A percentile compares a stretch with the other conserved stretches of the same genome.
Conservation (phyloP, 768 basidiomycete genomes). For the Tephrocybe sp. region DNA sequence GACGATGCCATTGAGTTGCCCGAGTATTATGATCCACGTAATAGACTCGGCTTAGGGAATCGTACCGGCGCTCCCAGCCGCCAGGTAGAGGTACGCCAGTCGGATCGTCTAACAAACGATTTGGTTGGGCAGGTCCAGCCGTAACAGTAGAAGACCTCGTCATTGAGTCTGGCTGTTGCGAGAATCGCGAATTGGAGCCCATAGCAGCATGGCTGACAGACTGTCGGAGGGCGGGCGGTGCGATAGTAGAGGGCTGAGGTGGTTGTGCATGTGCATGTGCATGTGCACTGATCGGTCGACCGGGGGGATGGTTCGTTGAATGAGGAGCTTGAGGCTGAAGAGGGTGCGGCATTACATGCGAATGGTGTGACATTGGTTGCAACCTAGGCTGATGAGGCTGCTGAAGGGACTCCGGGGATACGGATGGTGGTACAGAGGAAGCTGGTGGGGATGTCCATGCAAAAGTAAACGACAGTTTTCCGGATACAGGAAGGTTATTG, state of each 20-base stretch:
- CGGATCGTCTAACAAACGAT: conserved; percentile 50
- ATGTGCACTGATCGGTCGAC: conserved; percentile 11
- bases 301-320: conserved; percentile 1
- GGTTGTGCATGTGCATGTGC: conserved; percentile 12
- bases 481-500: conserved; percentile 78
- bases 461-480: conserved; percentile 72
- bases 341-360: background rate
- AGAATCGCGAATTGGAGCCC: conserved; percentile 17
- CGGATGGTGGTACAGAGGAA: conserved; percentile 14
- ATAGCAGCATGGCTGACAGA: conserved; percentile 24
- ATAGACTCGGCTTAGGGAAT: conserved; percentile 70
- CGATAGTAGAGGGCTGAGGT: conserved; percentile 5
- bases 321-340: conserved; percentile 12
- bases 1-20: conserved; percentile 79
- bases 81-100: conserved; percentile 62
- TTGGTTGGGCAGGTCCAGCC: conserved; percentile 10
- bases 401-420: conserved; percentile 2
- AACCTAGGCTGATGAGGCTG: background rate
- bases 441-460: conserved; percentile 36
- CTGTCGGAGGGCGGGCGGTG: conserved; percentile 20
- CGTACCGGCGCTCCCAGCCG: conserved; percentile 83
- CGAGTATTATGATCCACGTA: conserved; percentile 87
- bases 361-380: conserved; percentile 1
- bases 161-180: conserved; percentile 18
- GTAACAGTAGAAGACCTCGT: conserved; percentile 13